These are phyloP conservation scores for Ascochyta rabiei DNA, from an alignment of 2,329 filamentous ascomycete genomes.

Conservation along the genomic window DNA sequence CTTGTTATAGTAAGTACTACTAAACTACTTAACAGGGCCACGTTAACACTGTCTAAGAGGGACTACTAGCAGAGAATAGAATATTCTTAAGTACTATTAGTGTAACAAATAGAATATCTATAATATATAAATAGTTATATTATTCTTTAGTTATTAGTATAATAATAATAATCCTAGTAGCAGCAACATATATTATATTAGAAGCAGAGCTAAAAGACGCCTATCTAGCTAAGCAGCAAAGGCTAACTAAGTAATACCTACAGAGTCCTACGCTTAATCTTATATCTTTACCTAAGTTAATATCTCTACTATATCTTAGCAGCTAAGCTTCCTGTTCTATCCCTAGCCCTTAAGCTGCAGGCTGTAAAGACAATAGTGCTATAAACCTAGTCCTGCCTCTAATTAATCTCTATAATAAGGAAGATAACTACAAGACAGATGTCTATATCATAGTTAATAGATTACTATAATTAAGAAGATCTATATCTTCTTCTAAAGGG, in stretches of 20 bases:
- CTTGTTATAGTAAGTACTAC: slow-evolving; percentile 20
- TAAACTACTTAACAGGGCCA: slow-evolving; percentile 7
- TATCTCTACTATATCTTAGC: slow-evolving; percentile 3
- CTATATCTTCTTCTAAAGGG: slow-evolving; percentile 11
- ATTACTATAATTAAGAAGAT: slow-evolving; percentile 9
- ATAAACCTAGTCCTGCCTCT: background rate
- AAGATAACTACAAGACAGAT: slow-evolving; percentile 6
- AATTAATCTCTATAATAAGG: slow-evolving; percentile 6
- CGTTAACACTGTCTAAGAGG: slow-evolving; percentile 10
- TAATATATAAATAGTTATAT: slow-evolving; percentile 15
- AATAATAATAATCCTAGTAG: slow-evolving; percentile 9
- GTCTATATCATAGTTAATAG: slow-evolving; percentile 1
- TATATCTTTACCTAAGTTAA: slow-evolving; percentile 12
- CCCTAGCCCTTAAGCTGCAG: background rate
- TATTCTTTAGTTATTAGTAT: slow-evolving; percentile 9
- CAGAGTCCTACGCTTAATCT: slow-evolving; percentile 10
- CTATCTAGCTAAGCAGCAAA: slow-evolving; percentile 18
- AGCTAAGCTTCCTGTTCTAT: background rate
- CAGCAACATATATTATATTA: slow-evolving; percentile 4
- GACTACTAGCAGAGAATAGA: slow-evolving; percentile 8
- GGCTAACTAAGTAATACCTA: slow-evolving; percentile 12
- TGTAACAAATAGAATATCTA: slow-evolving; percentile 3
- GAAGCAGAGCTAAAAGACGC: slow-evolving; percentile 13
- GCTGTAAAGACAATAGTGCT: slow-evolving; percentile 4
- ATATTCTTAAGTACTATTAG: slow-evolving; percentile 4